Conservation (phyloP, 73 alveolate genomes). For the Symbiodinium pilosum region DNA sequence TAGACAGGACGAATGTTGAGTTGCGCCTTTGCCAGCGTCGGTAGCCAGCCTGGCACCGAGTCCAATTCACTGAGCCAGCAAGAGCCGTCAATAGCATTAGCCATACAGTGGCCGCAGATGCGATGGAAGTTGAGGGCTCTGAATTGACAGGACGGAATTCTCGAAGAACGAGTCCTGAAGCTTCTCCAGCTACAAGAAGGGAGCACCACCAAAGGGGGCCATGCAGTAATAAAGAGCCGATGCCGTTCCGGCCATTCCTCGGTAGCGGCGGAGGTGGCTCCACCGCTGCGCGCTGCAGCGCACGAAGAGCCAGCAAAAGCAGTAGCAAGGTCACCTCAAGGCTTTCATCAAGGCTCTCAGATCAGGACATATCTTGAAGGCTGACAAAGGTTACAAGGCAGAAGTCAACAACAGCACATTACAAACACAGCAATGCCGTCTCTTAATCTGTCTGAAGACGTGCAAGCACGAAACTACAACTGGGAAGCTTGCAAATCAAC, state of each 20-base stretch:
- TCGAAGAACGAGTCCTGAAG: constrained; percentile 56
- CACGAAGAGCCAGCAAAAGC: constrained; percentile 62
- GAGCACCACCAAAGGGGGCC: constrained; percentile 92
- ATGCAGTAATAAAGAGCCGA: constrained; percentile 53
- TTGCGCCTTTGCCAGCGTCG: constrained; percentile 85
- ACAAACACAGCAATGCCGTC: too few species aligned
- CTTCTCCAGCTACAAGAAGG: constrained; percentile 65
- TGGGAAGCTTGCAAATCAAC: too few species aligned
- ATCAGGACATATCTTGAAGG: too few species aligned
- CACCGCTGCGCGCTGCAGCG: constrained; percentile 74
- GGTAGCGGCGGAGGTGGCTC: constrained; percentile 79
- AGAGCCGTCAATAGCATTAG: constrained; percentile 22
- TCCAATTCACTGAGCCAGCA: constrained; percentile 80
- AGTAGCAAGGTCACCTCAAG: constrained; percentile 12
- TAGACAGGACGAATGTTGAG: constrained; percentile 59
- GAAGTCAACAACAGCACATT: too few species aligned
- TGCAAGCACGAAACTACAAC: too few species aligned
- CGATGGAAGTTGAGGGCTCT: not conserved
- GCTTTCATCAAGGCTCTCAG: not conserved
- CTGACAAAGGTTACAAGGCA: too few species aligned
- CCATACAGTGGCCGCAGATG: constrained; percentile 40
- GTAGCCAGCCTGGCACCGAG: constrained; percentile 79
- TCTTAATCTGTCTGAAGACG: too few species aligned
- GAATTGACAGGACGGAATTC: constrained; percentile 74
- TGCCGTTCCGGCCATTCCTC: constrained; percentile 43